Evolutionary conservation across 2,329 filamentous ascomycete genomes (phyloP).

Genomic region (Phyllosticta citriasiana): DNA sequence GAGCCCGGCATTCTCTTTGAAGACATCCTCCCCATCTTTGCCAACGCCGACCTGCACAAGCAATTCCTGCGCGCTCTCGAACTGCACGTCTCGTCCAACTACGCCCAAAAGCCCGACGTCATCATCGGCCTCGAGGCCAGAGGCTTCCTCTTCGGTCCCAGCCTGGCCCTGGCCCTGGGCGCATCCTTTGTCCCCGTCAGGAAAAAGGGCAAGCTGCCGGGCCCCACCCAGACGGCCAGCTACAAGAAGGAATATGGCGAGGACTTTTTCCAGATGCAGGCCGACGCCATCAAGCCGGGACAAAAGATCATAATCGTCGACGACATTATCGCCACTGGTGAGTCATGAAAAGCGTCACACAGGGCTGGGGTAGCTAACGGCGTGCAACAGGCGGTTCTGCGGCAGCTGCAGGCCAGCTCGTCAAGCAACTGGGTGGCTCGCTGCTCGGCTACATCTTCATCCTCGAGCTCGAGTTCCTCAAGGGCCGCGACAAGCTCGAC

Average conservation of each 20-base stretch:
- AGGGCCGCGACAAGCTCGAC: conserved; percentile 81
- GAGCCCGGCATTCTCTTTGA: conserved; percentile 89
- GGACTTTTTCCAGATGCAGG: conserved; percentile 95
- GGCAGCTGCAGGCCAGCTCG: conserved; percentile 74
- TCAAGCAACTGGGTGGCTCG: conserved; percentile 75
- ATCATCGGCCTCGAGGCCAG: conserved; percentile 88
- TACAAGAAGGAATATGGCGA: conserved; percentile 95
- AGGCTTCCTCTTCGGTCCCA: conserved; percentile 90
- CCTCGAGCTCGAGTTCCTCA: conserved; percentile 86
- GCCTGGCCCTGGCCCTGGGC: conserved; percentile 71
- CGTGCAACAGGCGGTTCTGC: conserved; percentile 68
- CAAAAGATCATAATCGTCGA: conserved; percentile 91
- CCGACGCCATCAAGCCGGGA: conserved; percentile 69
- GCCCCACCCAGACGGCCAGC: conserved; percentile 70
- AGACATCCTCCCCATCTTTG: conserved; percentile 95
- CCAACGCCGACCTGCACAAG: conserved; percentile 61
- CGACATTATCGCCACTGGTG: conserved; percentile 97
- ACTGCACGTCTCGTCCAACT: conserved; percentile 62
- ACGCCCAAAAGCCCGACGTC: conserved; percentile 65
- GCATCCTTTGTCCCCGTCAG: conserved; percentile 86
- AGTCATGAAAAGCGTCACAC: conserved; percentile 24
- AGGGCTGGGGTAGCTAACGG: not conserved
- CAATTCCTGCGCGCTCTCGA: conserved; percentile 76
- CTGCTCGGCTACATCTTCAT: conserved; percentile 89
- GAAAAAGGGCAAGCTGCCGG: conserved; percentile 93